Conservation (phyloP, 1,139 yeast genomes). For the Blastobotrys apis region DNA sequence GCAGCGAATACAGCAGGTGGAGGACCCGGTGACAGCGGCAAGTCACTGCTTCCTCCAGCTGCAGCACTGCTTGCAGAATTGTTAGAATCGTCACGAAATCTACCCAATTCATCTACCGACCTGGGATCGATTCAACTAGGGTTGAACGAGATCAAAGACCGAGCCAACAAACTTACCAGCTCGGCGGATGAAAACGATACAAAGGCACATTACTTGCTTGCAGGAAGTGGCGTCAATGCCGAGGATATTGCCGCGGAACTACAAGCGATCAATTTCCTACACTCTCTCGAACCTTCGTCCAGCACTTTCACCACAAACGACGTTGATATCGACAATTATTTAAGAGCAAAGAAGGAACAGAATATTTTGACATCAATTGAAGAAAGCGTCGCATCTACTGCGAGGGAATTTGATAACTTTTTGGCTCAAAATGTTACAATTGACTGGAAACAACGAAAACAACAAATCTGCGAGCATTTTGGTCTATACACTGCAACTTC, state of each 20-base stretch:
- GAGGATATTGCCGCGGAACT: slow-evolving; percentile 75
- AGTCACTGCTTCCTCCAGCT: slow-evolving; percentile 39
- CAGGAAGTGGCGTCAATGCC: slow-evolving; percentile 84
- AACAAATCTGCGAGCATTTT: slow-evolving; percentile 64
- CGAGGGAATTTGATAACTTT: slow-evolving; percentile 76
- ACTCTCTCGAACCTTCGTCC: slow-evolving; percentile 26
- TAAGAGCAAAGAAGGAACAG: slow-evolving; percentile 73
- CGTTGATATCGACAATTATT: slow-evolving; percentile 33
- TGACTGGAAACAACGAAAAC: slow-evolving; percentile 80
- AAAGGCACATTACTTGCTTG: slow-evolving; percentile 84
- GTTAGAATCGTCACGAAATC: slow-evolving; percentile 63
- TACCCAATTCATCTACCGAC: slow-evolving; percentile 61
- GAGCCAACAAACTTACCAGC: slow-evolving; percentile 54
- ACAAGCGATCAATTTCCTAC: slow-evolving; percentile 30
- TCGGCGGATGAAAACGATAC: slow-evolving; percentile 52
- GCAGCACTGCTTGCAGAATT: slow-evolving; percentile 52
- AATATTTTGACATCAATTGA: slow-evolving; percentile 80
- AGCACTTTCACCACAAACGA: slow-evolving; percentile 28
- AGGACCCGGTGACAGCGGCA: slow-evolving; percentile 1
- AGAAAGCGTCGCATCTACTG: slow-evolving; percentile 67
- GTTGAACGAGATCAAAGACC: slow-evolving; percentile 68
- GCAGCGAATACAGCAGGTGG: too few species aligned
- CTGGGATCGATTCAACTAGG: slow-evolving; percentile 73
- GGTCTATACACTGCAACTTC: slow-evolving; percentile 40
- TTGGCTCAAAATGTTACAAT: slow-evolving; percentile 67